Percentiles rank a stretch among this genome's conserved stretches.
Conservation (phyloP, 148 eudicot species). For the Suaeda aralocaspica region DNA sequence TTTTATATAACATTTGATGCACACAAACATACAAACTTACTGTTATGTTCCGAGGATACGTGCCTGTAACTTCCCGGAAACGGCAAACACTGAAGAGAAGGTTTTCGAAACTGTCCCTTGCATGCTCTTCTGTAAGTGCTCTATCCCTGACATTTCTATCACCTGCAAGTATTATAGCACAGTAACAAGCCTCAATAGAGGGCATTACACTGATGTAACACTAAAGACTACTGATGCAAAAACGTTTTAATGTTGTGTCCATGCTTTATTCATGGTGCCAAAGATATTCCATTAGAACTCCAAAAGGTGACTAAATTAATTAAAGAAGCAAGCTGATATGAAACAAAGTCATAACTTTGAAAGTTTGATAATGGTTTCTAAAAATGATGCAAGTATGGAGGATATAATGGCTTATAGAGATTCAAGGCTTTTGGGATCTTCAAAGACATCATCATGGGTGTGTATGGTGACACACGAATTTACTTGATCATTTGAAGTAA, state of each 20-base stretch:
- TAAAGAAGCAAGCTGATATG: background rate
- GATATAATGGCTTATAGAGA: too few relatives aligned
- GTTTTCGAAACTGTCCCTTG: conserved; percentile 95
- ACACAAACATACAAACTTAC: conserved; percentile 38
- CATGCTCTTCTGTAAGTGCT: conserved; percentile 97
- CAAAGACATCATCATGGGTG: too few relatives aligned
- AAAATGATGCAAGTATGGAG: too few relatives aligned
- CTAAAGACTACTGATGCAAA: background rate
- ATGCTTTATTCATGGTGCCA: background rate
- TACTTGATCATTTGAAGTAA: too few relatives aligned
- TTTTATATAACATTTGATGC: background rate
- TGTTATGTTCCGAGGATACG: conserved; percentile 84
- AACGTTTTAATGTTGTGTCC: background rate
- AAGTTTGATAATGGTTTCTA: too few relatives aligned
- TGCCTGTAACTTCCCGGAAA: conserved; percentile 89
- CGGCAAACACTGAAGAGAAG: conserved; percentile 93
- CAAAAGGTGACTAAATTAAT: background rate
- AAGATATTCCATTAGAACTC: background rate
- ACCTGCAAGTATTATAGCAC: conserved; percentile 39
- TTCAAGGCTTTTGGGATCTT: too few relatives aligned
- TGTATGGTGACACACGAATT: too few relatives aligned
- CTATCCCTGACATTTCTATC: conserved; percentile 70
- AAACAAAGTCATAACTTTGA: too few relatives aligned
- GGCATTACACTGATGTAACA: background rate
- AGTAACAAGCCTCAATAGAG: conserved; percentile 4